Evolutionary conservation across 345 rosid species (phyloP).

Genomic region (Psidium friedrichsthalianum): DNA sequence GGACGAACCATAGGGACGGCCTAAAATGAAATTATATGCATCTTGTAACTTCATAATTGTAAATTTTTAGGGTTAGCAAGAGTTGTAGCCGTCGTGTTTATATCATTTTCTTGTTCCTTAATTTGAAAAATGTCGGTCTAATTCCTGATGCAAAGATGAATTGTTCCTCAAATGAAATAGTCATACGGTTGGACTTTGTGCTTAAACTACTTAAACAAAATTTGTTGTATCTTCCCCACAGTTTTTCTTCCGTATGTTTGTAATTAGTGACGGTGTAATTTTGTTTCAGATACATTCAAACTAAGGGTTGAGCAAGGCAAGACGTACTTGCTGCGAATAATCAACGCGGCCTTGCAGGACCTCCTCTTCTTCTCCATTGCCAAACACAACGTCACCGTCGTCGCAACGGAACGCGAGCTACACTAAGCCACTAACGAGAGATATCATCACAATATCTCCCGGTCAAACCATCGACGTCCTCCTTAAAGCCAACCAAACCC

Average conservation of each 20-base stretch:
- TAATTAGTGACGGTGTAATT: background rate
- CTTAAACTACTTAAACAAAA: background rate
- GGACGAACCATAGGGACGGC: background rate
- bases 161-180: background rate
- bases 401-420: conserved; percentile 26
- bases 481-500: conserved; percentile 11
- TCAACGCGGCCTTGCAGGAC: conserved; percentile 23
- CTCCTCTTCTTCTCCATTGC: conserved; percentile 23
- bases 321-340: conserved; percentile 20
- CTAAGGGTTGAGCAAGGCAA: conserved; percentile 18
- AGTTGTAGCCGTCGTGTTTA: background rate
- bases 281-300: conserved; percentile 4
- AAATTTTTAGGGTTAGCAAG: background rate
- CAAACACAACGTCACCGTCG: conserved; percentile 12
- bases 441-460: conserved; percentile 9
- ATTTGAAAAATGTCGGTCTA: background rate
- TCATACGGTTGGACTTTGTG: background rate
- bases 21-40: background rate
- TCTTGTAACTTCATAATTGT: background rate
- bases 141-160: background rate
- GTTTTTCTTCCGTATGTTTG: background rate
- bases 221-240: background rate
- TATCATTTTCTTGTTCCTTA: background rate
- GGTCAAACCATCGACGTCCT: conserved; percentile 30
- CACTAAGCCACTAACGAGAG: conserved; percentile 10